Conservation (phyloP, 352 stramenopile genomes). For the Phytophthora ohioensis region DNA sequence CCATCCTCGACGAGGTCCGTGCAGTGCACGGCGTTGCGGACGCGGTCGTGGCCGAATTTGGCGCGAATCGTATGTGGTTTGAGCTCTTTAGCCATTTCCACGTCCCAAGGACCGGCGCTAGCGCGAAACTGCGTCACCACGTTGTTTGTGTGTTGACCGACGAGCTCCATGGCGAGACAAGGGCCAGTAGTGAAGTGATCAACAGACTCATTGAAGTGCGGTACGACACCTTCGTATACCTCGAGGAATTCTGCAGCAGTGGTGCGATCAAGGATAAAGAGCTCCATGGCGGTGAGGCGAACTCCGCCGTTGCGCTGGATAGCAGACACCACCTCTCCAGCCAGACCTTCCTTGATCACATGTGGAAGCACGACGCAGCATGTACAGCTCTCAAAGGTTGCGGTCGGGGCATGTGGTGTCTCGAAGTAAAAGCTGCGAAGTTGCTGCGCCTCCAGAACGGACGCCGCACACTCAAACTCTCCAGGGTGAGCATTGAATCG, state of each 20-base stretch:
- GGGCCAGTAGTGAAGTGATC: constrained; percentile 90
- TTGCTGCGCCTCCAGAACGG: constrained; percentile 64
- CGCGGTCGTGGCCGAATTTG: constrained; percentile 87
- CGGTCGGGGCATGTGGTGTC: constrained; percentile 60
- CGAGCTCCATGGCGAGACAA: constrained; percentile 92
- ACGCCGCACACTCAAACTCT: constrained; percentile 62
- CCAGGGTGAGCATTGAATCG: constrained; percentile 53
- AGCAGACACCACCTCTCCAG: constrained; percentile 84
- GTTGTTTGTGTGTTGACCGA: constrained; percentile 59
- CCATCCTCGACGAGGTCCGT: constrained; percentile 94
- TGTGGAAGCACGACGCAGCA: constrained; percentile 94
- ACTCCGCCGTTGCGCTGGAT: constrained; percentile 78
- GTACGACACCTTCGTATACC: constrained; percentile 92
- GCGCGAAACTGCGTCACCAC: constrained; percentile 82
- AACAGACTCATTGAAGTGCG: constrained; percentile 91
- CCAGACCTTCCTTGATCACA: constrained; percentile 87
- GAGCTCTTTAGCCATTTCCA: constrained; percentile 94
- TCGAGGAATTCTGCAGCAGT: constrained; percentile 93
- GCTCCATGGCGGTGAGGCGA: constrained; percentile 87
- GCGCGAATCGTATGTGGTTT: constrained; percentile 90
- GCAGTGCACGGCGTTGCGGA: constrained; percentile 94
- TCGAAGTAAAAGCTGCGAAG: constrained; percentile 74
- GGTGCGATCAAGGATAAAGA: constrained; percentile 90
- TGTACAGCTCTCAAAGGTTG: constrained; percentile 89
- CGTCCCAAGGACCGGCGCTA: constrained; percentile 90